Evolutionary conservation across 2,329 filamentous ascomycete species (phyloP).

Genomic region (Hymenoscyphus linearis): DNA sequence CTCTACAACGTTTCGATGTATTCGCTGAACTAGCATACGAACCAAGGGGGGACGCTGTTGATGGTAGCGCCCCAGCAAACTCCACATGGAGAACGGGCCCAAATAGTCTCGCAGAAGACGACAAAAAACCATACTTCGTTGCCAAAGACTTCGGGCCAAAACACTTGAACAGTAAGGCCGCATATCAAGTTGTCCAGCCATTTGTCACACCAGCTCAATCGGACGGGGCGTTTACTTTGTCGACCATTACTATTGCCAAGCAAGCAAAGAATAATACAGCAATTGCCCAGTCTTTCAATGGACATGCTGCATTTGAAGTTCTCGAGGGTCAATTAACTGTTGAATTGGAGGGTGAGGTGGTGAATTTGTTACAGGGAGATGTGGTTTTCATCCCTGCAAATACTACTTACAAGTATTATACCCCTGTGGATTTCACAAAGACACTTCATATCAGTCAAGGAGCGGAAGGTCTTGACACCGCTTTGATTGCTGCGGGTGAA

Average conservation of each 20-base stretch:
- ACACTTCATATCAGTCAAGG: conserved; percentile 18
- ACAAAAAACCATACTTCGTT: conserved; percentile 37
- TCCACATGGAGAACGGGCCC: conserved; percentile 36
- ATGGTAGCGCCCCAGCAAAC: conserved; percentile 36
- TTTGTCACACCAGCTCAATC: conserved; percentile 38
- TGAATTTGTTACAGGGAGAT: conserved; percentile 33
- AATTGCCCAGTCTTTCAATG: conserved; percentile 24
- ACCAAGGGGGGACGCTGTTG: conserved; percentile 37
- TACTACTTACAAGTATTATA: conserved; percentile 34
- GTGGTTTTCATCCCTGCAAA: conserved; percentile 36
- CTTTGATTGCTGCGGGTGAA: conserved; percentile 14
- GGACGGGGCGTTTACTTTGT: conserved; percentile 39
- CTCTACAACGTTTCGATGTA: conserved; percentile 39
- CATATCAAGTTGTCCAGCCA: conserved; percentile 41
- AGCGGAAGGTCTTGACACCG: conserved; percentile 14
- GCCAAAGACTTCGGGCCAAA: conserved; percentile 43
- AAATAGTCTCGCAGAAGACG: conserved; percentile 32
- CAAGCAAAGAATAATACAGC: conserved; percentile 14
- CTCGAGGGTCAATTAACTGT: conserved; percentile 35
- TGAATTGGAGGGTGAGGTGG: conserved; percentile 29
- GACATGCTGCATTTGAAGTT: conserved; percentile 36
- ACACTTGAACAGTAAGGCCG: conserved; percentile 35
- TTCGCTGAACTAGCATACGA: conserved; percentile 38
- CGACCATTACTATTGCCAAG: conserved; percentile 38
- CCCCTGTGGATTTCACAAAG: conserved; percentile 23